Base-by-base conservation (phyloP, 345 rosid genomes). In the Bruguiera sexangula region DNA sequence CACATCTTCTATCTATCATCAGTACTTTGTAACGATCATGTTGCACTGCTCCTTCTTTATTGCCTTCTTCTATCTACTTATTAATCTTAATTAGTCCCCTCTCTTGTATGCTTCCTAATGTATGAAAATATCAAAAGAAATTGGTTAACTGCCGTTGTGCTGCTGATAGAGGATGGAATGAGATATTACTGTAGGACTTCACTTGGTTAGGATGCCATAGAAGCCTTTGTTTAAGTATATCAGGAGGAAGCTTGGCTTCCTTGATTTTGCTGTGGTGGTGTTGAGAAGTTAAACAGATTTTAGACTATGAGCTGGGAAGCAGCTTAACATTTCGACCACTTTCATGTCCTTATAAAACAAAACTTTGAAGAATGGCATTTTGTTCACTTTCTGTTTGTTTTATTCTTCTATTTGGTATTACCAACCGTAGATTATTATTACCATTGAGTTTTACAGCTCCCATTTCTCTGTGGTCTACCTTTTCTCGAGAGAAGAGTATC, bases 401-500 rank as follows among this genome's bases (percentile, higher is more conserved):
- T 24, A 6, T 31, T 63, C 21, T 15, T 43, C 18, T 15, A 43
- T 43, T 43, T 43, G 18, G 16, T 43, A 43, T 43, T 43, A 43
- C 18, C 50, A 43, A 43, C 18, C 15, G 50, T 15, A 61, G 60
- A 34, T 9, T 52, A 16, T 21, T 11, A 5, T 34, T 66, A 7
- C 2, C 5, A 16, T 66, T 78, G 67, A 43, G 46, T 81, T 59
- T 31, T 63, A 68, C 83, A 89, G 98, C 86, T 91, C 62, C 97
- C 98, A n/a, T 57, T 94, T 75, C 94, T 91, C 21, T 89, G 94
- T 65, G 98, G 97, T 74, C 87, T 91, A 72, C 88, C 93, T 60
- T 89, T 91, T 85, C 96, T 94, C 30, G 98, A 93, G 83, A 83
- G 84, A 69, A 83, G 85, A 75, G 98, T 95, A 52, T 82, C 96